phyloP scores from a whole-genome alignment of 2,329 filamentous ascomycete species.

The Talaromyces piceae region DNA sequence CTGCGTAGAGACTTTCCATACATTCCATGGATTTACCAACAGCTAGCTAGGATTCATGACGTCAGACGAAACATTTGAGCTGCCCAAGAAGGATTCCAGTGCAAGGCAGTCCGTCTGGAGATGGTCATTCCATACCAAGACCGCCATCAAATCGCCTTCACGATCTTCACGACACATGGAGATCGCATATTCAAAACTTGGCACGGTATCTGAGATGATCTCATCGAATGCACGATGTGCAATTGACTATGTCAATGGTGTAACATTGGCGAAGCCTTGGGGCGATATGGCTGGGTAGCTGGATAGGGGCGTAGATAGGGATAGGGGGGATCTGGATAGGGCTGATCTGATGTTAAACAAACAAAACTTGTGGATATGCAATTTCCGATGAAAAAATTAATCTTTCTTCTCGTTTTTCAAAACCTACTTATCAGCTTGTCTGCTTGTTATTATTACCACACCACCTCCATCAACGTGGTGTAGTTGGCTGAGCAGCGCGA shows the following conservation, averaged over 20 bases:
- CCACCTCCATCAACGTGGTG: not conserved
- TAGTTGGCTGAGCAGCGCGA: not conserved
- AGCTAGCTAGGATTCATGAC: not conserved
- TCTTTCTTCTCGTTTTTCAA: no score
- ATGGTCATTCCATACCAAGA: slow-evolving; percentile 5
- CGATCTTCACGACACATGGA: no score
- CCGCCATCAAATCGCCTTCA: no score
- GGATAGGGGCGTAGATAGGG: not conserved
- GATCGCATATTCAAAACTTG: slow-evolving; percentile 1
- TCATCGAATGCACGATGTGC: not conserved
- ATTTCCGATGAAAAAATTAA: not conserved
- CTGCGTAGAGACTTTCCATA: not conserved
- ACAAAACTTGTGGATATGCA: no score
- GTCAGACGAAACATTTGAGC: not conserved
- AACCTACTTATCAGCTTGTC: no score
- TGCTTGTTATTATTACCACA: no score
- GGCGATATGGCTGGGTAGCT: not conserved
- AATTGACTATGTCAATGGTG: not conserved
- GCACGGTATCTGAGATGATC: not conserved
- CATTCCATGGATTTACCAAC: not conserved
- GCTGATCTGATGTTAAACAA: no score
- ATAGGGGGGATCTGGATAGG: not conserved
- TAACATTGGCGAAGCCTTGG: not conserved
- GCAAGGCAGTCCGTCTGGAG: not conserved
- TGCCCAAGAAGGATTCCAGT: not conserved